Evolutionary conservation across 345 rosid species (phyloP).

Genomic region (Reutealis trisperma): DNA sequence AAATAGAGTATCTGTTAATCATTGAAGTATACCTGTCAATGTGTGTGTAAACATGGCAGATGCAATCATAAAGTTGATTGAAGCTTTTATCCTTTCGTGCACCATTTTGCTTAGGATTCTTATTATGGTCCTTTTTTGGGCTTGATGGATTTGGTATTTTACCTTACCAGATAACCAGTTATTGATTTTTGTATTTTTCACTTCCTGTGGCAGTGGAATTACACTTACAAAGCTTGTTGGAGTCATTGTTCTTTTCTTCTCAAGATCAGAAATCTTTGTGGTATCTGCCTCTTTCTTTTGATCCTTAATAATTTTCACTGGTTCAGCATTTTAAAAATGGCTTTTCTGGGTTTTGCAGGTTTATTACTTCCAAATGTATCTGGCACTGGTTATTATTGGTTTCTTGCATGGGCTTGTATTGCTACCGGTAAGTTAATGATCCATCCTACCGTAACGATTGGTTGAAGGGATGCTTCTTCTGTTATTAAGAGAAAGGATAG

Average conservation of each 20-base stretch:
- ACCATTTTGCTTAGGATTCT: background rate
- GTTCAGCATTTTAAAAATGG: background rate
- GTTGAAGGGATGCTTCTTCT: background rate
- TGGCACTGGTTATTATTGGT: constrained; percentile 81
- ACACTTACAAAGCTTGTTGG: constrained; percentile 92
- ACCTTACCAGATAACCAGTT: background rate
- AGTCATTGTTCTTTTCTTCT: constrained; percentile 81
- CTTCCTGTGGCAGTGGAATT: constrained; percentile 65
- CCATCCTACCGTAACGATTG: background rate
- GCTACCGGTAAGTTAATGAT: constrained; percentile 68
- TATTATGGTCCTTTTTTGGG: background rate
- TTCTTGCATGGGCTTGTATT: constrained; percentile 93
- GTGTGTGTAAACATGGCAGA: background rate
- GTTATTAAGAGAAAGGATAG: background rate
- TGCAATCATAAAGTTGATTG: background rate
- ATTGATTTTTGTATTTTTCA: background rate
- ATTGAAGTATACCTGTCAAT: background rate
- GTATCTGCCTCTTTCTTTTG: constrained; percentile 39
- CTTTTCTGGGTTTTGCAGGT: constrained; percentile 52
- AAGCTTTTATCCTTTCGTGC: background rate
- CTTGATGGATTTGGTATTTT: background rate
- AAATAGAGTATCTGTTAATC: background rate
- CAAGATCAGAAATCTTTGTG: constrained; percentile 93
- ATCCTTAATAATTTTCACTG: constrained; percentile 8
- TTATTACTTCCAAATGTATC: constrained; percentile 93